Base-by-base conservation (phyloP, 2,329 filamentous ascomycete species). In the Aureobasidium namibiae region DNA sequence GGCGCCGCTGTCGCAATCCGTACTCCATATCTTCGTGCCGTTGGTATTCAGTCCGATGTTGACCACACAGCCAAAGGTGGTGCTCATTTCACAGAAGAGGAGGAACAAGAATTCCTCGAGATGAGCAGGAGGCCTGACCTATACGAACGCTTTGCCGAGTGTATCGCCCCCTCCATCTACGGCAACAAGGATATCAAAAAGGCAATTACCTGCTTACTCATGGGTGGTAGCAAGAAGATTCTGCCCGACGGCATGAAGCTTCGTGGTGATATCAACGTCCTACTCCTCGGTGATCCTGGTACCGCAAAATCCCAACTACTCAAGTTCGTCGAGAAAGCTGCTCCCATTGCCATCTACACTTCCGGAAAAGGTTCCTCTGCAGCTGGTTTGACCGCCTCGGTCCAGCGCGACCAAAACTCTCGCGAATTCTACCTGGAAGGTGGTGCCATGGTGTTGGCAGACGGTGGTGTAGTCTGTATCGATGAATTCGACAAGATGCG, bases 401-500 rank as follows among this genome's bases (percentile, higher is more conserved):
- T 99, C 1, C 94, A 99, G 67, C 86, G 94, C 61, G 94, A 99
- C 69, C 86, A 89, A 14, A 88, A 86, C 14, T 96, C 92, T 0
- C 84, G 94, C 54, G 94, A 99, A 72, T 99, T 99, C 73, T 99
- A 97, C 69, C 84, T 99, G 0, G 94, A 99, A 78, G 94, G 94
- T 48, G 94, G 94, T 74, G 94, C 94, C 33, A 97, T 99, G 94
- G 94, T 99, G 3, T 83, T 99, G 18, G 94, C 94, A 4, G 94
- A 99, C 65, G 92, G 92, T 2, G 94, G 94, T 67, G 92, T 97
- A 1, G 94, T 97, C 10, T 97, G 94, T 74, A 99, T 99, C 67
- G 94, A 99, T 70, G 94, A 99, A 75, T 99, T 99, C 70, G 94
- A 99, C 78, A 99, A 99, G 80, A 99, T 99, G 94, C 83, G 94